These are phyloP conservation scores for Vitis hybrid DNA, from an alignment of 177 flowering plant species.

Conservation along the genomic window DNA sequence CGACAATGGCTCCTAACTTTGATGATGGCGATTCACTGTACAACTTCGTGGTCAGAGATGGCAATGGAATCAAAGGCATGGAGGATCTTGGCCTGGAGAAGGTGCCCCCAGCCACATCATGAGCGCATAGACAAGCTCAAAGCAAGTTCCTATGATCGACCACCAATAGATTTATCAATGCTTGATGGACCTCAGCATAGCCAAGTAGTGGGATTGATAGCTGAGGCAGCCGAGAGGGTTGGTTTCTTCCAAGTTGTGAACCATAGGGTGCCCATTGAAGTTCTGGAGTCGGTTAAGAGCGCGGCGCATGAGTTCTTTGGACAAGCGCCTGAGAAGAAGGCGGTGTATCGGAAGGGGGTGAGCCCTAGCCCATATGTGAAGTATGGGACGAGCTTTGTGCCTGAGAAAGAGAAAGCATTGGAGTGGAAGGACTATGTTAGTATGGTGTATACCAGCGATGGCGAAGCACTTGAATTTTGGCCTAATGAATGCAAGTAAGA, in stretches of 20 bases:
- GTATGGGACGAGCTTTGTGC: too few relatives aligned
- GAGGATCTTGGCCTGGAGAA: conserved; percentile 22
- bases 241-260: too few relatives aligned
- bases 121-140: conserved; percentile 25
- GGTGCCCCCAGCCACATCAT: conserved; percentile 33
- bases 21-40: conserved; percentile 14
- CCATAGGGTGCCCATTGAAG: conserved; percentile 37
- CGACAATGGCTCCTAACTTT: conserved; percentile 22
- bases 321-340: too few relatives aligned
- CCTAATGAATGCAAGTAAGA: conserved; percentile 25
- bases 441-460: too few relatives aligned
- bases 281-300: conserved; percentile 33
- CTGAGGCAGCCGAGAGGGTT: too few relatives aligned
- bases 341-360: too few relatives aligned
- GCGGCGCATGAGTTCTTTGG: conserved; percentile 18
- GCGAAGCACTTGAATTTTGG: too few relatives aligned
- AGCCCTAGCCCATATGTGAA: too few relatives aligned
- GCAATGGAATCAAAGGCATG: conserved; percentile 39
- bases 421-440: too few relatives aligned
- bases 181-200: conserved; percentile 36
- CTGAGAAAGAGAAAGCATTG: too few relatives aligned
- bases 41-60: conserved; percentile 32
- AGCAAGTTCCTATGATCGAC: background rate
- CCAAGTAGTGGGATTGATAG: conserved; percentile 19
- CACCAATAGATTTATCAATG: conserved; percentile 34